These are phyloP conservation scores for Mollisia scopiformis DNA, from an alignment of 2,329 filamentous ascomycete genomes.

Conservation along the genomic window DNA sequence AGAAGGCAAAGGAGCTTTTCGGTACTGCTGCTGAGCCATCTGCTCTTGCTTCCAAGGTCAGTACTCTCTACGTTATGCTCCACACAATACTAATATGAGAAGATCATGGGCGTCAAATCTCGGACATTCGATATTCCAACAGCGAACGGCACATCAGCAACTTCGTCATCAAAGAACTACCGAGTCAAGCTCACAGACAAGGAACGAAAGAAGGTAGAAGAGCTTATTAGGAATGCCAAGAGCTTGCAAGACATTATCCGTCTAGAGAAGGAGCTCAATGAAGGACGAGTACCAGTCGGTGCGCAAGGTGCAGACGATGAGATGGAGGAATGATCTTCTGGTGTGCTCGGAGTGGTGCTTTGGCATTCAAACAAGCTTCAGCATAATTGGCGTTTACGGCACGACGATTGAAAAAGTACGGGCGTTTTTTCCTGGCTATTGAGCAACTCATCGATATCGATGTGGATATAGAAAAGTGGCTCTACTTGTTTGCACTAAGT, in stretches of 20 bases:
- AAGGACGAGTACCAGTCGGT: conserved; percentile 80
- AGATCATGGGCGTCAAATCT: conserved; percentile 86
- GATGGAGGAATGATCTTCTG: conserved; percentile 60
- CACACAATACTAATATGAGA: conserved; percentile 6
- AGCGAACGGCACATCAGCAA: conserved; percentile 47
- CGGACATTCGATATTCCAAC: conserved; percentile 67
- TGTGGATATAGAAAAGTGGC: conserved; percentile 5
- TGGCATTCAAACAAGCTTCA: conserved; percentile 6
- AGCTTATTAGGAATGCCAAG: conserved; percentile 85
- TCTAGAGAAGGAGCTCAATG: conserved; percentile 88
- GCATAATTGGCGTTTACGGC: background rate
- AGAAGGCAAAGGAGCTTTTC: conserved; percentile 78
- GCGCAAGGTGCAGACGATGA: conserved; percentile 56
- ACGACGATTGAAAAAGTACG: conserved; percentile 5
- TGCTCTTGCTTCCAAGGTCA: conserved; percentile 73
- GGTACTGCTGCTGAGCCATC: conserved; percentile 79
- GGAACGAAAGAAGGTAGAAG: conserved; percentile 84
- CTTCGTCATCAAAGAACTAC: conserved; percentile 65
- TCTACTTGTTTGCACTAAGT: background rate
- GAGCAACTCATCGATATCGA: background rate
- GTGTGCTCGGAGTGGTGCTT: conserved; percentile 4
- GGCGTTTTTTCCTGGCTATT: conserved; percentile 4
- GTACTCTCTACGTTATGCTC: conserved; percentile 8
- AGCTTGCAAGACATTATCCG: conserved; percentile 88
- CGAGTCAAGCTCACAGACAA: conserved; percentile 84